These are phyloP conservation scores for Halophytophthora polymorphica DNA, from an alignment of 352 stramenopile species.

Conservation along the genomic window DNA sequence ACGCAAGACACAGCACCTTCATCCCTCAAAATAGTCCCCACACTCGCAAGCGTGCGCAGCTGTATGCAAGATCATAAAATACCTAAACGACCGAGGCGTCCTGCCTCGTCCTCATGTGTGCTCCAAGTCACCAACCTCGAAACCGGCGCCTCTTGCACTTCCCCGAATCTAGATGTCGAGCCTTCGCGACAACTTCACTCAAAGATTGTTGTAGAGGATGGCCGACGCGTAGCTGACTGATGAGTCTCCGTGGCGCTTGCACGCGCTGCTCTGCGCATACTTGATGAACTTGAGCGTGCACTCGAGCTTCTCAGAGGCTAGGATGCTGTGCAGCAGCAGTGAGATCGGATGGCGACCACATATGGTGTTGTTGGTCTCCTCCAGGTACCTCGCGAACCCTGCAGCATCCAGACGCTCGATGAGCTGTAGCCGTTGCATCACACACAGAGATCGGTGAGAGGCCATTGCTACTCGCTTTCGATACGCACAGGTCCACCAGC, in stretches of 20 bases:
- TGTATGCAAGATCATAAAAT: too few species aligned
- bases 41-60: too few species aligned
- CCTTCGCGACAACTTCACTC: constrained; percentile 4
- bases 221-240: constrained; percentile 95
- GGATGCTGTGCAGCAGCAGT: constrained; percentile 64
- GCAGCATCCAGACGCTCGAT: constrained; percentile 90
- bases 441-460: not conserved
- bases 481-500: not conserved
- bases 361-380: constrained; percentile 96
- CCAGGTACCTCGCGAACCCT: constrained; percentile 94
- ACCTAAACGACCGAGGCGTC: too few species aligned
- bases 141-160: not conserved
- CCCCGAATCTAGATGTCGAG: not conserved
- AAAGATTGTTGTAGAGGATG: constrained; percentile 74
- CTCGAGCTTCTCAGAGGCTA: constrained; percentile 49
- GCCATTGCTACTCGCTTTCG: constrained; percentile 1
- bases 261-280: constrained; percentile 91
- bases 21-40: too few species aligned
- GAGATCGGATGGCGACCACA: constrained; percentile 96
- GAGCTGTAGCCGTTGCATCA: constrained; percentile 30
- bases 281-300: constrained; percentile 90
- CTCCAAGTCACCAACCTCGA: not conserved
- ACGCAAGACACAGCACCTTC: too few species aligned
- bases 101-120: too few species aligned
- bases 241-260: constrained; percentile 81